Evolutionary conservation across 106 monocot genomes (phyloP), one percentile per base, ranked within the genome.

Genomic region (Platanthera guangdongensis): DNA sequence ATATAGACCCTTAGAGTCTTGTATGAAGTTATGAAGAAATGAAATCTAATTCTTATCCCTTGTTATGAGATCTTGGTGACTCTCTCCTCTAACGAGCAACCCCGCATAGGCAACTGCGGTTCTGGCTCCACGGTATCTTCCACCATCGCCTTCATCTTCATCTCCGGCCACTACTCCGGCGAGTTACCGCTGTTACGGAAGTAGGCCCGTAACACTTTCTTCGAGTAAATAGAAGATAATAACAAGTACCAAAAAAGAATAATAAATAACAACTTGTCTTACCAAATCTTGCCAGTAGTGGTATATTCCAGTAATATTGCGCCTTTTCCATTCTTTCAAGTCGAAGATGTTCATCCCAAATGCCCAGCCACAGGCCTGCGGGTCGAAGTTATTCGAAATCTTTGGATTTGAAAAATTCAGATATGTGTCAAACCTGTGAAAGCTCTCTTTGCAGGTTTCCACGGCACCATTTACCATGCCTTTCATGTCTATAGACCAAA

Each of bases 401-500:
- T 64, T 80, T 30, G 80, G 85, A 67, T 88, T 80, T 25, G 91
- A 88, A 80, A 92, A 92, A 53, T 92, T 88, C 73, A 92, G 82
- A 52, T 92, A 92, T 19, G 88, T 88, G 67, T 92, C 86, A 49
- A 86, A 92, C 46, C 92, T 79, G 78, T 92, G 92, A 76, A 92
- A 88, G 76, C 88, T 88, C 81, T 88, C 88, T 76, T 88, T 92
- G 57, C 92, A 92, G 16, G 92, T 92, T 76, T 92, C 91, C 16
- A 92, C 91, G 63, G 91, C 91, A 60, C 88, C 88, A 81, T 92
- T 92, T 64, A 92, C 91, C 88, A 88, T 92, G 22, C 86, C 92
- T 73, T 87, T 88, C 80, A 92, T 74, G 80, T 92, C 86, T 54
- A 88, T 72, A 55, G 80, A 86, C 88, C 86, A 88, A 45, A 92